Percentiles rank a stretch among this genome's conserved stretches.
Conservation (phyloP, 441 rosid genomes). For the Mallotus japonicus region DNA sequence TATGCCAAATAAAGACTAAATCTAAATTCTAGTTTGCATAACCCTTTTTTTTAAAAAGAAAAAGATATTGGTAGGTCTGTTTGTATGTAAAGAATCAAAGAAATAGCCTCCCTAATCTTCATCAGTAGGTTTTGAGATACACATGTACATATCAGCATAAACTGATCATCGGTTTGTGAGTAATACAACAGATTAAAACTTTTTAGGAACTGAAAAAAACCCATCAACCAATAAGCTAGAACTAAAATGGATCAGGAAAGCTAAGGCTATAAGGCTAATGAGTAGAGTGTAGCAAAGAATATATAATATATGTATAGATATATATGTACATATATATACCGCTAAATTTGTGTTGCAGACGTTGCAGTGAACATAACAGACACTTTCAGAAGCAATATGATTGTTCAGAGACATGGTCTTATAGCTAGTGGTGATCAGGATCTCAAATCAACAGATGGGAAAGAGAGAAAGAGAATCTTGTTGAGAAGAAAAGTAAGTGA, state of each 20-base stretch:
- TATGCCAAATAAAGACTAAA: no score
- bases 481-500: no score
- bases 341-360: slow-evolving; percentile 90
- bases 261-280: no score
- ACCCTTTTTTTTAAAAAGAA: no score
- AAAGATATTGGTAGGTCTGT: no score
- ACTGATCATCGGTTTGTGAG: no score
- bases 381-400: slow-evolving; percentile 52
- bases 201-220: not conserved
- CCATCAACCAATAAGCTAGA: slow-evolving; percentile 6
- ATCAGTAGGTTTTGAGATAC: no score
- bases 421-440: not conserved
- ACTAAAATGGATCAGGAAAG: no score
- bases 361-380: slow-evolving; percentile 91
- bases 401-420: slow-evolving; percentile 46
- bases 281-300: not conserved
- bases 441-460: not conserved
- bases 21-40: no score
- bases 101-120: not conserved
- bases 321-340: slow-evolving; percentile 37
- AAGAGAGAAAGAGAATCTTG: not conserved
- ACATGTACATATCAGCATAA: no score
- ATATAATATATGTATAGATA: no score
- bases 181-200: no score
- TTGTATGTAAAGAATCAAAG: not conserved